Base-by-base conservation (phyloP, 495 filamentous ascomycete genomes). In the Pseudomonodictys pantanalensis region DNA sequence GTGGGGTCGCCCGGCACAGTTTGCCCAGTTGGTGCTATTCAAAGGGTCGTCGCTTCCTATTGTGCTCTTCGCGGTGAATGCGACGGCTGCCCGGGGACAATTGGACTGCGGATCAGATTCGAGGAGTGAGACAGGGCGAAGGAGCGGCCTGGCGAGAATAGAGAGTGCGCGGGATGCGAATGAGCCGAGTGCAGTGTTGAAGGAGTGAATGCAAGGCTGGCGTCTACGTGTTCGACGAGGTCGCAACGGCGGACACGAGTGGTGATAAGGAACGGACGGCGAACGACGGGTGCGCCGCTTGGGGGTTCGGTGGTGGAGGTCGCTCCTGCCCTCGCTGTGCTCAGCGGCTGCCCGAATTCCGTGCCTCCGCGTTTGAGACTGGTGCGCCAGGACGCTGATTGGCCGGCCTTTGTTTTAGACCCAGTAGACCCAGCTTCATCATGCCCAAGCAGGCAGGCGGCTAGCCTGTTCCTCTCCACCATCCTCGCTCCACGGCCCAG, bases 321-420 rank as follows among this genome's bases (percentile, higher is more conserved):
- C 32, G 42, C 43, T 9, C 28, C n/a, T 24, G 43, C 41, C 32
- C 11, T 12, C 22, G 18, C 48, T 42, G 45, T 23, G 30, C 12
- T 50, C 32, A 46, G 48, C 47, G 47, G 35, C 35, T 46, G 47
- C 24, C 38, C 47, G 23, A 45, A n/a, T 52, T 59, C 56, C 56
- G 56, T 59, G 56, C 56, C 56, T 60, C 50, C 58, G 58, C 58
- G 58, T 60, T 60, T 60, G 58, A 60, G 58, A 43, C 11, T 1
- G 24, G 23, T 4, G 8, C 38, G 12, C 38, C 12, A n/a, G 28
- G 18, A 9, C 3, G 23, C 33, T 46, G 32, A 45, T 47, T 30
- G 41, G 50, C 28, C n/a, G 20, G 20, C 29, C 22, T 3, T 1
- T 22, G 8, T 15, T 15, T 2, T 2, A 12, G 3, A 8, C 20